Base-by-base conservation (phyloP, 169 alveolate species). In the Plasmodium billcollinsi region DNA sequence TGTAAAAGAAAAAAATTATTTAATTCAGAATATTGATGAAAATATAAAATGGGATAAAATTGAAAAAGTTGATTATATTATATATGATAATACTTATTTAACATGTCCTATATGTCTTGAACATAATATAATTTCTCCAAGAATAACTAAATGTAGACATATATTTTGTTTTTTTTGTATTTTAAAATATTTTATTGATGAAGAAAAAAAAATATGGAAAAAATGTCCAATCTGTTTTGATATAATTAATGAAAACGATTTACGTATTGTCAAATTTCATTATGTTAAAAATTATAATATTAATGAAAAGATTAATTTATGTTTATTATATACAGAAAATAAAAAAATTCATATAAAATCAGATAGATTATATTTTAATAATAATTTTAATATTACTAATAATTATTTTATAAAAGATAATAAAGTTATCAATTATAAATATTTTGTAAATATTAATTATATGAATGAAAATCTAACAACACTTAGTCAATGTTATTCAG, bases 21-120 rank as follows among this genome's bases (percentile, higher is more conserved):
- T 78, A 66, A n/a, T 24, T 9, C 73, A 86, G 5, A 47, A 54
- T 76, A 9, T 74, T 39, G 73, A 45, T 74, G 58, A 61, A 24
- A 20, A 59, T 39, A 67, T 91, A 74, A 86, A 91, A 21, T 91
- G 94, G 94, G 89, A 74, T 18, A 67, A 56, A 47, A 88, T 91
- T 14, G 94, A 91, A 52, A 58, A 88, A 62, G 94, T 91, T 14
- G 94, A 91, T 74, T 76, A 88, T 20, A 70, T 91, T 29, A 85
- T 69, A 7, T 90, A 62, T 66, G 94, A 91, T 43, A 83, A 91
- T 58, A 91, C 85, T n/a, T 73, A 62, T n/a, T 73, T 91, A 24
- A 26, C 93, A 2, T 91, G 94, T 62, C 94, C 94, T 14, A 91
- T 91, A 45, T 91, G 94, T 74, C 88, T 91, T 18, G 94, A 91